A percentile compares a stretch with the other conserved stretches of the same genome.
Evolutionary conservation across 305 asterid species (phyloP).

Genomic region (Fraxinus velutina): DNA sequence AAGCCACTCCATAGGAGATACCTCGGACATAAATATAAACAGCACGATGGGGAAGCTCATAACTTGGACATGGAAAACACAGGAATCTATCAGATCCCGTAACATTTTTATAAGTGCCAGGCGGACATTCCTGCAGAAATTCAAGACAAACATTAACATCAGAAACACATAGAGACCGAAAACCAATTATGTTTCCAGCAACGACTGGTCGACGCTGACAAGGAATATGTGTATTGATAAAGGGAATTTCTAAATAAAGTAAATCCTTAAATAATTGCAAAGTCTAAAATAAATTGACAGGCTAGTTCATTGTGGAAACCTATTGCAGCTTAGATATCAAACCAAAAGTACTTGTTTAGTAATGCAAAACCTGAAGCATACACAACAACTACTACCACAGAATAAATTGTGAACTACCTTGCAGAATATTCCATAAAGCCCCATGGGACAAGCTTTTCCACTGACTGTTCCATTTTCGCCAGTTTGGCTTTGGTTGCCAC

Average conservation of each 20-base stretch:
- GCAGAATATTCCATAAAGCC: constrained; percentile 90
- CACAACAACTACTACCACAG: neutral
- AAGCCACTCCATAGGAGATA: constrained; percentile 29
- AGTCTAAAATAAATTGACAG: neutral
- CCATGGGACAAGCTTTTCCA: constrained; percentile 93
- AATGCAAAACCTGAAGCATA: neutral
- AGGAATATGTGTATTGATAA: neutral
- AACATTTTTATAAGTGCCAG: constrained; percentile 86
- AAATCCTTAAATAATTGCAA: neutral
- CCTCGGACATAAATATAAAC: constrained; percentile 76
- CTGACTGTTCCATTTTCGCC: constrained; percentile 87
- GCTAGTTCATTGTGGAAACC: neutral
- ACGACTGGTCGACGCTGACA: constrained; percentile 6
- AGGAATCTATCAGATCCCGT: constrained; percentile 82
- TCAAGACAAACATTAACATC: constrained; percentile 19
- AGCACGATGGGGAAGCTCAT: constrained; percentile 86
- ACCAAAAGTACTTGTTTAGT: neutral
- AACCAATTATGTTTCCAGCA: constrained; percentile 9
- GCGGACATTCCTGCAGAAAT: constrained; percentile 78
- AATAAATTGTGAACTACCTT: constrained; percentile 47
- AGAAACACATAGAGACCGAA: neutral
- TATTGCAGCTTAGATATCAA: neutral
- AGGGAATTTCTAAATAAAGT: neutral
- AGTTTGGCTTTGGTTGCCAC: constrained; percentile 55
- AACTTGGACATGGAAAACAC: constrained; percentile 70